These are phyloP conservation scores for Penicillium sp. DNA, from an alignment of 2,329 filamentous ascomycete species.

Conservation along the genomic window DNA sequence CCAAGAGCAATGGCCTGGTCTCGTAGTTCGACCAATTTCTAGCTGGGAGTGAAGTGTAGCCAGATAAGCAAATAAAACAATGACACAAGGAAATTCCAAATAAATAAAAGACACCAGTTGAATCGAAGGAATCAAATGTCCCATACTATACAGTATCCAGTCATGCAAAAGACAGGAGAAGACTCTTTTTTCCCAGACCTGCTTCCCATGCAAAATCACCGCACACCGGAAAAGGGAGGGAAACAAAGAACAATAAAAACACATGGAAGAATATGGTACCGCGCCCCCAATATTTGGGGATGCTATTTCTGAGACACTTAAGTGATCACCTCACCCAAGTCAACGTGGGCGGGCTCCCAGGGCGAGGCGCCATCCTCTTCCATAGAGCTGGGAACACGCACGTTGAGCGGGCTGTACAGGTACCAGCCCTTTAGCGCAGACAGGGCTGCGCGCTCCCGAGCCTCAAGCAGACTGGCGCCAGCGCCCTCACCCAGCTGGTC, in stretches of 20 bases:
- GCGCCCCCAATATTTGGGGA: slow-evolving; percentile 4
- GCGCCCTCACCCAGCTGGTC: slow-evolving; percentile 93
- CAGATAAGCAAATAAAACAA: slow-evolving; percentile 14
- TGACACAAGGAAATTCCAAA: slow-evolving; percentile 17
- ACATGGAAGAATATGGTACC: slow-evolving; percentile 23
- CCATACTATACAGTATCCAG: slow-evolving; percentile 43
- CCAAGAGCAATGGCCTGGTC: slow-evolving; percentile 3
- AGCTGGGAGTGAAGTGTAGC: slow-evolving; percentile 14
- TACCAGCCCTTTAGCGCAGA: slow-evolving; percentile 93
- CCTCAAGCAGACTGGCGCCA: slow-evolving; percentile 74
- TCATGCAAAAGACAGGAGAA: slow-evolving; percentile 29
- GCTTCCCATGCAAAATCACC: slow-evolving; percentile 27
- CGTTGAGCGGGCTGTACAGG: slow-evolving; percentile 76
- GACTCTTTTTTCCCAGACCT: slow-evolving; percentile 21
- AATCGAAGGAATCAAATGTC: slow-evolving; percentile 34
- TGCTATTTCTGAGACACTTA: slow-evolving; percentile 27
- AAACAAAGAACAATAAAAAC: slow-evolving; percentile 23
- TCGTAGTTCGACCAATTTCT: slow-evolving; percentile 16
- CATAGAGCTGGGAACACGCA: slow-evolving; percentile 69
- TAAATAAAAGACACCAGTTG: slow-evolving; percentile 31
- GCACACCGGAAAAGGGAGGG: slow-evolving; percentile 24
- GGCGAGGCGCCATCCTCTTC: slow-evolving; percentile 60
- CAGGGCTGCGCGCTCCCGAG: slow-evolving; percentile 76
- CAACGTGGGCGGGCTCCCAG: slow-evolving; percentile 69
- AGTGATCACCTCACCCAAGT: slow-evolving; percentile 68